Percentiles rank a stretch among this genome's conserved stretches.
phyloP scores from a whole-genome alignment of 768 basidiomycete species.

The Trametes cingulata region DNA sequence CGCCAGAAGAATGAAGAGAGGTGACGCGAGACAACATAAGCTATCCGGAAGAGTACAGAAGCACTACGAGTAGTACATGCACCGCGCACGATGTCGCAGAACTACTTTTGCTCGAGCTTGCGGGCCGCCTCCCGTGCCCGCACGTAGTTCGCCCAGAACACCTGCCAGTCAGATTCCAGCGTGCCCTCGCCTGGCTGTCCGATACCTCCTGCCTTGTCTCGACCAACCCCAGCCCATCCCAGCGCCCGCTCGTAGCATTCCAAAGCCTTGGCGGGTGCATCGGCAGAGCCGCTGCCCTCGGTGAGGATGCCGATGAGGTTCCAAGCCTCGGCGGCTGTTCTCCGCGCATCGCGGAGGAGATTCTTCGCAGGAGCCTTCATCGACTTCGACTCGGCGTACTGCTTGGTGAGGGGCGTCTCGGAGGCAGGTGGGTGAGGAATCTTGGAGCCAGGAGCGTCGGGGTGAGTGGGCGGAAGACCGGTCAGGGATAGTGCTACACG shows the following conservation, averaged over 20 bases:
- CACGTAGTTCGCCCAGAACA: slow-evolving; percentile 60
- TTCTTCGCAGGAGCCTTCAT: slow-evolving; percentile 56
- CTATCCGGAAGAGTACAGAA: background rate
- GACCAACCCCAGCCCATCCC: slow-evolving; percentile 59
- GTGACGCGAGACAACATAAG: too few relatives aligned
- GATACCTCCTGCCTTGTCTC: slow-evolving; percentile 37
- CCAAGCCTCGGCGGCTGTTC: slow-evolving; percentile 76
- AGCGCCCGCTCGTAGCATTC: slow-evolving; percentile 71
- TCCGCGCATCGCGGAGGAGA: slow-evolving; percentile 67
- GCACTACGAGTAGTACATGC: too few relatives aligned
- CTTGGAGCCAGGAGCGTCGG: slow-evolving; percentile 37
- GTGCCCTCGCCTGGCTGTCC: slow-evolving; percentile 51
- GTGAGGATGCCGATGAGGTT: slow-evolving; percentile 67
- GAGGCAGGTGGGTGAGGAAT: slow-evolving; percentile 41
- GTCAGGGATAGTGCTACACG: slow-evolving; percentile 58
- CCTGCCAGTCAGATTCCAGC: slow-evolving; percentile 60
- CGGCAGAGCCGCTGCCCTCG: slow-evolving; percentile 41
- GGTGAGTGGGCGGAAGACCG: slow-evolving; percentile 39
- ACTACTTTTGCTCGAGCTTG: slow-evolving; percentile 12
- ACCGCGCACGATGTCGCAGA: background rate
- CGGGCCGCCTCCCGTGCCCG: slow-evolving; percentile 41
- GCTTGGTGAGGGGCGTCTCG: slow-evolving; percentile 42
- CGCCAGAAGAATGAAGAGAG: too few relatives aligned
- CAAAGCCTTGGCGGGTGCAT: slow-evolving; percentile 45
- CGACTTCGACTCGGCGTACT: slow-evolving; percentile 47